Conservation (phyloP, 495 filamentous ascomycete genomes). For the Penicillium paxilli region DNA sequence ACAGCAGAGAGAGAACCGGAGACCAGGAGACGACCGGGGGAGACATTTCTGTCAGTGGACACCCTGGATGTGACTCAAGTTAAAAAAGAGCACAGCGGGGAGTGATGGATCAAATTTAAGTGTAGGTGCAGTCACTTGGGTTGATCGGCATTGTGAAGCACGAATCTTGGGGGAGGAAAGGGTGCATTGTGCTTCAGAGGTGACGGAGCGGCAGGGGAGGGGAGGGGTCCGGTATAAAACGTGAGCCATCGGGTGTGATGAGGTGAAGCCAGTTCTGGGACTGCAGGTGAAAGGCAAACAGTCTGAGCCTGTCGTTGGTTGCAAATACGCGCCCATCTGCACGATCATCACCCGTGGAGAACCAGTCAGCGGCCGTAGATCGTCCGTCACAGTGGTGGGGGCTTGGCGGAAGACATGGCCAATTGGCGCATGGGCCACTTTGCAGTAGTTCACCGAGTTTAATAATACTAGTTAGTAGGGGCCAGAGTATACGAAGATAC, state of each 20-base stretch:
- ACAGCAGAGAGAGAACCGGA: conserved; percentile 13
- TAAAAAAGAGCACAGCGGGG: conserved; percentile 11
- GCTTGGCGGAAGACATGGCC: too few species aligned
- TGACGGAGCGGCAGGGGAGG: conserved; percentile 24
- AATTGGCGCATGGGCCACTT: neutral
- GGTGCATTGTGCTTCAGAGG: conserved; percentile 23
- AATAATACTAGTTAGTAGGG: neutral
- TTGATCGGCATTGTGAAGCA: conserved; percentile 27
- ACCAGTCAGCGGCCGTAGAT: conserved; percentile 20
- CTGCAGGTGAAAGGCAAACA: conserved; percentile 12
- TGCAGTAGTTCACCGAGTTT: neutral
- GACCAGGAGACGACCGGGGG: conserved; percentile 7
- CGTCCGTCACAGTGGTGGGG: neutral
- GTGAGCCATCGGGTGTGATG: conserved; percentile 32
- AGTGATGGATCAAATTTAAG: conserved; percentile 17
- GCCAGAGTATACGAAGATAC: too few species aligned
- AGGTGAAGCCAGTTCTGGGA: conserved; percentile 24
- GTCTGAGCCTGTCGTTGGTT: conserved; percentile 31
- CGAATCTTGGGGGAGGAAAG: conserved; percentile 17
- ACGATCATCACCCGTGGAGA: conserved; percentile 23
- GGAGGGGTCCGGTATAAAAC: conserved; percentile 25
- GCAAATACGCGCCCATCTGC: conserved; percentile 35
- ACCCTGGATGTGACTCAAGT: conserved; percentile 9
- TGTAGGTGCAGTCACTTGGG: conserved; percentile 14
- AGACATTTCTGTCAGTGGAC: conserved; percentile 26